phyloP scores from a whole-genome alignment of 1,139 yeast species.

The Hyphopichia pseudoburtonii region DNA sequence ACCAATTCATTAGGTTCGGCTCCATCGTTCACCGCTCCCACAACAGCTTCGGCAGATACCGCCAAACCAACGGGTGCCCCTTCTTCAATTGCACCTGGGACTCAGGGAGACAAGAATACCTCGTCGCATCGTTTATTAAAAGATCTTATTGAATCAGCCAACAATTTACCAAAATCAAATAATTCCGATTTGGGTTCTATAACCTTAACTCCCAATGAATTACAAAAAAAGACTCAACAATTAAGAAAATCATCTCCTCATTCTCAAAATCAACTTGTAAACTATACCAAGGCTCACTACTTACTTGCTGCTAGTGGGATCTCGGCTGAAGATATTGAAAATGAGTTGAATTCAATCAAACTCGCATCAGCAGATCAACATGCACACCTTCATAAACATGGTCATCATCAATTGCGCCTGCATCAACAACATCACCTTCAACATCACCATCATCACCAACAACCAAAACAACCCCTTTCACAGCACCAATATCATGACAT shows the following conservation, averaged over 20 bases:
- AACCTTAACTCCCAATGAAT: conserved; percentile 74
- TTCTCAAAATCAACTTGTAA: conserved; percentile 29
- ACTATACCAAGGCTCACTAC: conserved; percentile 86
- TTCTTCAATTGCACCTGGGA: background rate
- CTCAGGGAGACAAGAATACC: background rate
- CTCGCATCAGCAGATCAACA: conserved; percentile 15
- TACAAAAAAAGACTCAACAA: conserved; percentile 66
- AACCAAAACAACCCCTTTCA: background rate
- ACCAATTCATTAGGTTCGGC: background rate
- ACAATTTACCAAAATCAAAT: conserved; percentile 63
- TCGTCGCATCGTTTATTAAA: conserved; percentile 34
- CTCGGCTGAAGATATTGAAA: conserved; percentile 82
- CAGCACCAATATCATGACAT: too few species aligned
- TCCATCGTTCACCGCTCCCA: background rate
- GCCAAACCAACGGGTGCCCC: background rate
- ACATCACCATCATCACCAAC: too few species aligned
- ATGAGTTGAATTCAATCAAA: conserved; percentile 50
- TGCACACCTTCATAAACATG: background rate
- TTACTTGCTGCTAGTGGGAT: conserved; percentile 87
- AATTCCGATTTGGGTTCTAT: conserved; percentile 67
- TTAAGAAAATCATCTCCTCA: conserved; percentile 45
- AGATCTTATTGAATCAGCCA: conserved; percentile 71
- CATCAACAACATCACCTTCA: conserved; percentile 1
- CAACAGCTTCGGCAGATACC: background rate
- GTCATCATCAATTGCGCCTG: background rate